phyloP scores from a whole-genome alignment of 2,329 filamentous ascomycete genomes.

The Hypoxylon sp. region DNA sequence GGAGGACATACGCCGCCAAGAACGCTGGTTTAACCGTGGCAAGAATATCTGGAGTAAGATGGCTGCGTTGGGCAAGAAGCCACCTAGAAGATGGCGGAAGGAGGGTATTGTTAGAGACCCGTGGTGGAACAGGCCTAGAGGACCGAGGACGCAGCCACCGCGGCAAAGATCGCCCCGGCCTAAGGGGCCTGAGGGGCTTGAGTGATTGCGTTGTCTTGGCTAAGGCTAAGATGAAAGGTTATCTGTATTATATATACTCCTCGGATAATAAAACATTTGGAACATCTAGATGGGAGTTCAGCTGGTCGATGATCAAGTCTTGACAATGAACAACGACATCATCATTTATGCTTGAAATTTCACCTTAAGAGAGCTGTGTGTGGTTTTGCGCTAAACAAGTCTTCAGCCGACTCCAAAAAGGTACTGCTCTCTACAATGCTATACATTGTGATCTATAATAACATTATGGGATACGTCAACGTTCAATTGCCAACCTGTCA shows the following conservation, averaged over 20 bases:
- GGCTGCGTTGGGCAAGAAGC: slow-evolving; percentile 73
- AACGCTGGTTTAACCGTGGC: slow-evolving; percentile 74
- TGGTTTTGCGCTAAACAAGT: neutral
- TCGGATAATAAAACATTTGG: neutral
- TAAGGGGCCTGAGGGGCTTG: neutral
- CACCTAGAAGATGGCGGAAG: slow-evolving; percentile 71
- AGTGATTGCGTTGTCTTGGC: neutral
- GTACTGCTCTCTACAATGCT: neutral
- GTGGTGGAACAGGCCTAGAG: slow-evolving; percentile 57
- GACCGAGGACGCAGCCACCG: slow-evolving; percentile 51
- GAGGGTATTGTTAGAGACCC: slow-evolving; percentile 66
- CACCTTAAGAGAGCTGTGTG: neutral
- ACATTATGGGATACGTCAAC: neutral
- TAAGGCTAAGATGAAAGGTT: neutral
- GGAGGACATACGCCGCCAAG: slow-evolving; percentile 70
- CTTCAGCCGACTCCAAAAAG: neutral
- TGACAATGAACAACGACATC: neutral
- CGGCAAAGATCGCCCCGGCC: slow-evolving; percentile 28
- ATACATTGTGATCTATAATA: neutral
- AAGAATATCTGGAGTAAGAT: slow-evolving; percentile 71
- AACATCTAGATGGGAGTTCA: neutral
- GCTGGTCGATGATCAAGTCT: neutral
- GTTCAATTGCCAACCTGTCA: neutral
- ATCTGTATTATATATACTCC: neutral
- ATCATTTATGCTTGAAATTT: slow-evolving; percentile 3